These are phyloP conservation scores for Leishmania tropica DNA, from an alignment of 208 protist species.

Conservation along the genomic window DNA sequence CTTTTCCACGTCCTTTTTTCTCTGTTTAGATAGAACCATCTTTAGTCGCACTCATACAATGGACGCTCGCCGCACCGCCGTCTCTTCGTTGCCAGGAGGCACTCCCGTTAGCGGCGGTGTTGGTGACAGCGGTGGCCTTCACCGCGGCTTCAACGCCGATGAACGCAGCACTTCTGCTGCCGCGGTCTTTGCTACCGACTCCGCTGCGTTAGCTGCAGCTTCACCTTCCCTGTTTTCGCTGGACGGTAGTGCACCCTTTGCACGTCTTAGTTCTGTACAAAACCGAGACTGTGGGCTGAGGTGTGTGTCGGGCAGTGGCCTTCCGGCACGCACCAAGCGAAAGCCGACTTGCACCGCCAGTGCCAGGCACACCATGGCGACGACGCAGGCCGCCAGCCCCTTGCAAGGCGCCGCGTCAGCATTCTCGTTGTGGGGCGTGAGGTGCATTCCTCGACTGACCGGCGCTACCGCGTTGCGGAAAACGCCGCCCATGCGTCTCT, in stretches of 20 bases:
- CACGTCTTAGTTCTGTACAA: neutral
- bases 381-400: neutral
- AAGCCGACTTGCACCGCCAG: neutral
- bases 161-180: neutral
- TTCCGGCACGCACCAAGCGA: neutral
- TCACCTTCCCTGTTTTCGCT: neutral
- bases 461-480: neutral
- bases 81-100: neutral
- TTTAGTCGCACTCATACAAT: neutral
- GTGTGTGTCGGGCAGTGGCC: neutral
- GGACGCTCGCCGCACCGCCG: neutral
- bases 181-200: neutral
- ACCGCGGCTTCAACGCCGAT: neutral
- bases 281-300: neutral
- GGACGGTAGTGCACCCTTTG: neutral
- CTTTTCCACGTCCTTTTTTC: neutral
- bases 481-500: neutral
- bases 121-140: neutral
- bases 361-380: neutral
- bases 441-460: slow-evolving; percentile 1
- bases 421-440: neutral
- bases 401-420: neutral
- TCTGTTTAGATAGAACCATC: neutral
- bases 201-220: neutral
- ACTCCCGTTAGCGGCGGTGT: neutral